Base-by-base conservation (phyloP, 2,329 filamentous ascomycete species). In the Alternaria consortialis region DNA sequence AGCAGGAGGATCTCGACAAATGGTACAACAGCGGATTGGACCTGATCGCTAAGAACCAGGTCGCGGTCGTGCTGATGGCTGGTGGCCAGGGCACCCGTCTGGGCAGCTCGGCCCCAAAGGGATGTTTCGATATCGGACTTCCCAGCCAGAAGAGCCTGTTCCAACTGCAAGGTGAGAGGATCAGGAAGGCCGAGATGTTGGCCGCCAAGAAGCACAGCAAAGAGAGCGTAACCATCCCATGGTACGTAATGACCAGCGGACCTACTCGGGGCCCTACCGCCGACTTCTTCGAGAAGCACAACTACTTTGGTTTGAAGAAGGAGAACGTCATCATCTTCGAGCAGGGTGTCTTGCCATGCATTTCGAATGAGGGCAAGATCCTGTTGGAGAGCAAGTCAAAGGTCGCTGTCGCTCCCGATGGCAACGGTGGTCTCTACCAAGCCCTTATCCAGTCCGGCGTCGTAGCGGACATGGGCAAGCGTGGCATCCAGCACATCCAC, bases 191-290 rank as follows among this genome's bases (percentile, higher is more conserved):
- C 8, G 91, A 98, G 82, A 82, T 89, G 73, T 84, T 98, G 66
- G 94, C 94, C 43, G 85, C 88, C 71, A 88, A 91, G 79, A 88
- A 90, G 77, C 84, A 87, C 55, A 86, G 86, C 59, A 85, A 85
- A 68, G 77, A 74, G 48, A 83, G 82, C 62, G 83, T 83, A 50
- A 84, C 90, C 32, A 89, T 98, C 42, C 95, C 95, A 12, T 99
- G 95, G 95, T 99, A 99, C 82, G 93, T 99, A 80, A 99, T 99
- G 95, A 99, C 95, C 73, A 97, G 93, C 74, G 95, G 95, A 5
- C 95, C 95, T 46, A 99, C 95, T 7, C 88, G 94, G 69, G 88
- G 88, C 63, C 92, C 94, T 40, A 99, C 95, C n/a, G 91, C 97
- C 84, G 85, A 91, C 64, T 99, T 95, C 84, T 98, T 99, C 80